Percentiles rank a stretch among this genome's conserved stretches.
Conservation (phyloP, 2,329 filamentous ascomycete species). For the Talaromyces sp. region DNA sequence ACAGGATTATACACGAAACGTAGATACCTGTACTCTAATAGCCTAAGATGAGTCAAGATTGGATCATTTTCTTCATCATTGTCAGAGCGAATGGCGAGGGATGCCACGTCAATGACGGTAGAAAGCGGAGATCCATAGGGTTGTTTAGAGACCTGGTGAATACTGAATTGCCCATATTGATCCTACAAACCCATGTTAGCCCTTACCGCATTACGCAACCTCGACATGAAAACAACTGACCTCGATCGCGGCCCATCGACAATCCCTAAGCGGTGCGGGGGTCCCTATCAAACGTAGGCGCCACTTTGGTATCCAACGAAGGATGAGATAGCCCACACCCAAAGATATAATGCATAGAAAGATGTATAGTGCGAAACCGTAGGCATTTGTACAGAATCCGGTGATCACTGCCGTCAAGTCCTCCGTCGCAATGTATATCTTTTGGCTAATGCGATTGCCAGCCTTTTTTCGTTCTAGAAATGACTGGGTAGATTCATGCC, state of each 20-base stretch:
- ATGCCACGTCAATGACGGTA: constrained; percentile 53
- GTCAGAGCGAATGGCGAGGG: constrained; percentile 63
- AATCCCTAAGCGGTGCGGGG: constrained; percentile 66
- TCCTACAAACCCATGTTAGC: constrained; percentile 54
- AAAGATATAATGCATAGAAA: constrained; percentile 68
- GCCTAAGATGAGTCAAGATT: constrained; percentile 70
- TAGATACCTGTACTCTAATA: constrained; percentile 89
- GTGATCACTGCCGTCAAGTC: constrained; percentile 92
- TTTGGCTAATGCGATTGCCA: constrained; percentile 72
- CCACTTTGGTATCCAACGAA: constrained; percentile 89
- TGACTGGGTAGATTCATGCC: constrained; percentile 69
- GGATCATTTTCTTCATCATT: constrained; percentile 72
- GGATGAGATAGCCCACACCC: constrained; percentile 77
- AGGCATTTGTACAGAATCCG: constrained; percentile 75
- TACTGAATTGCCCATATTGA: constrained; percentile 88
- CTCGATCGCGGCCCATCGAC: constrained; percentile 90
- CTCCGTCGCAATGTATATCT: constrained; percentile 88
- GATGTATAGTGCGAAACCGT: constrained; percentile 69
- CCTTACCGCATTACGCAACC: not conserved
- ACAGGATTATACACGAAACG: constrained; percentile 87
- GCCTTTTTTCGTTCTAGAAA: constrained; percentile 61
- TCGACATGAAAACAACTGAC: constrained; percentile 43
- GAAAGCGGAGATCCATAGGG: constrained; percentile 63
- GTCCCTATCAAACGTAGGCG: constrained; percentile 73
- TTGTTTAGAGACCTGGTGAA: constrained; percentile 66